phyloP scores from a whole-genome alignment of 768 basidiomycete genomes.

The Sistotremastrum suecicum region DNA sequence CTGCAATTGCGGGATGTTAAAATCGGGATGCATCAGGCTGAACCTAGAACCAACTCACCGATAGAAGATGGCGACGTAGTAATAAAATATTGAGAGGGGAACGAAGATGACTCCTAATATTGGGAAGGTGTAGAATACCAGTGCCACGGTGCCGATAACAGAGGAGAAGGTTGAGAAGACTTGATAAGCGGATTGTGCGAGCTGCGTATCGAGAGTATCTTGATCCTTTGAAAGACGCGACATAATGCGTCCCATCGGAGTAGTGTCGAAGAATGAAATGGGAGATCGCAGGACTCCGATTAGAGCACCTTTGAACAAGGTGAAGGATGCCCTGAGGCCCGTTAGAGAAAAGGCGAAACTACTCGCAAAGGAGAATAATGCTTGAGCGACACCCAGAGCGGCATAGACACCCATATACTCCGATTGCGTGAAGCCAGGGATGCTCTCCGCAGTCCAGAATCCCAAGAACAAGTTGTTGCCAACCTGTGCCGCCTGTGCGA shows the following conservation, averaged over 20 bases:
- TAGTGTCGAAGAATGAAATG: conserved; percentile 58
- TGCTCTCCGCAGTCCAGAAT: conserved; percentile 50
- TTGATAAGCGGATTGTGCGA: conserved; percentile 17
- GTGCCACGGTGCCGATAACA: conserved; percentile 38
- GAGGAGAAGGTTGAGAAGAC: conserved; percentile 26
- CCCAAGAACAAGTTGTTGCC: conserved; percentile 56
- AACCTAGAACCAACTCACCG: conserved; percentile 14
- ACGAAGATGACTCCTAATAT: conserved; percentile 50
- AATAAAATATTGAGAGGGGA: conserved; percentile 39
- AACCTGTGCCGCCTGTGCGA: conserved; percentile 41
- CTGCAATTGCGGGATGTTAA: conserved; percentile 4
- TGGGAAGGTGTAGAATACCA: conserved; percentile 58
- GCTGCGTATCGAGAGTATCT: conserved; percentile 37
- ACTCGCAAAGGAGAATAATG: conserved; percentile 35
- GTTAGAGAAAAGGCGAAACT: conserved; percentile 25
- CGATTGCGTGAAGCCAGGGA: conserved; percentile 40
- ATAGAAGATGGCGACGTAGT: conserved; percentile 39
- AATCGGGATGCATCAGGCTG: neutral
- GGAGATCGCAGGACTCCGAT: conserved; percentile 44
- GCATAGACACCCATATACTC: conserved; percentile 53
- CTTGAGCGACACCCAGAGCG: conserved; percentile 31
- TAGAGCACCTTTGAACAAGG: conserved; percentile 43
- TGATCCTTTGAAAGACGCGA: conserved; percentile 50
- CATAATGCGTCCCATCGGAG: conserved; percentile 46
- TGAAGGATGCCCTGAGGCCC: conserved; percentile 18